A percentile compares a stretch with the other conserved stretches of the same genome.
These are phyloP conservation scores for Rhodotorula sp. DNA, from an alignment of 1,284 basidiomycete species.

Conservation along the genomic window DNA sequence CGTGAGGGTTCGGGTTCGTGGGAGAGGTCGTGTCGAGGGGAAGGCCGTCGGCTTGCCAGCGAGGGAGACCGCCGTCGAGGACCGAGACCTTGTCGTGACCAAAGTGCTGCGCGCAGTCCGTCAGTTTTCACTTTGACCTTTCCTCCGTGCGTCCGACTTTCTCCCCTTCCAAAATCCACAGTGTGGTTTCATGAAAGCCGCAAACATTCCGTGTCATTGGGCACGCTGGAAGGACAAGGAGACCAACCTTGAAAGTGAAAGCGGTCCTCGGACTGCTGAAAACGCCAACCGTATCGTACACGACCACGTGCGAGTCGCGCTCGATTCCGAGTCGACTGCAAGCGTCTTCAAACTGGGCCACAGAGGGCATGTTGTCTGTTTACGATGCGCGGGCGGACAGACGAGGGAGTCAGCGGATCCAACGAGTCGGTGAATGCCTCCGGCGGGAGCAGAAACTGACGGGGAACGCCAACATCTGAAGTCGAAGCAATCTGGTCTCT, in stretches of 20 bases:
- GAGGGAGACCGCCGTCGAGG: slow-evolving; percentile 81
- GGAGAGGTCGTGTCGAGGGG: slow-evolving; percentile 55
- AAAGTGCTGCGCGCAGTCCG: slow-evolving; percentile 57
- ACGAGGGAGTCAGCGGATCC: background rate
- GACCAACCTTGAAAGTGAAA: slow-evolving; percentile 75
- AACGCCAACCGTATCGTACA: slow-evolving; percentile 84
- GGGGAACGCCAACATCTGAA: slow-evolving; percentile 72
- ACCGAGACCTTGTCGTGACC: slow-evolving; percentile 80
- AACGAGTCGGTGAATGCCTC: background rate
- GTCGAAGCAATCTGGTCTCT: slow-evolving; percentile 58
- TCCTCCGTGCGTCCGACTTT: too few relatives aligned
- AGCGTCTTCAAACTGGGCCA: slow-evolving; percentile 69
- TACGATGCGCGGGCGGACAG: background rate
- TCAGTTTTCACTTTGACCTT: background rate
- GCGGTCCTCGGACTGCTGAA: slow-evolving; percentile 87
- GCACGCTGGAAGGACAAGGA: background rate
- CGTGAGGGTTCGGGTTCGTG: slow-evolving; percentile 26
- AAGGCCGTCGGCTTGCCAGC: slow-evolving; percentile 72
- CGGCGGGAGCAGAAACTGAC: background rate
- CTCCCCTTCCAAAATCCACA: too few relatives aligned
- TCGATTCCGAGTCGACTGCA: slow-evolving; percentile 73
- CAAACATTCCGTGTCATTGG: background rate
- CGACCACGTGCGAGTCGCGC: slow-evolving; percentile 72
- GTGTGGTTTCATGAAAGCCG: background rate
- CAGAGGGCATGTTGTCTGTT: slow-evolving; percentile 78